These are phyloP conservation scores for Citeromyces hawaiiensis DNA, from an alignment of 1,139 yeast genomes.

Conservation along the genomic window DNA sequence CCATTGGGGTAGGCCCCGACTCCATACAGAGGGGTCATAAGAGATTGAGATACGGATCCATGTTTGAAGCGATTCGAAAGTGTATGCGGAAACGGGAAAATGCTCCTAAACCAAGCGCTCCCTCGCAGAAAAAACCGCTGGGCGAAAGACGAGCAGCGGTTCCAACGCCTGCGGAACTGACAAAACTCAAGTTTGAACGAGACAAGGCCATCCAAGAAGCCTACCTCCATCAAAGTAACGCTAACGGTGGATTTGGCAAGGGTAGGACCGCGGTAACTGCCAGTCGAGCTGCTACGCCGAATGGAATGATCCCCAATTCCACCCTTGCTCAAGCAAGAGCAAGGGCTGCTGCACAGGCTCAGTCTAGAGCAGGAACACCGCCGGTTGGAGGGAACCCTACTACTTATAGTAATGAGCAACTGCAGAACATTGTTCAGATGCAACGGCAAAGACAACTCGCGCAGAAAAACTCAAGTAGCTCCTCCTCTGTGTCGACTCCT, in stretches of 20 bases:
- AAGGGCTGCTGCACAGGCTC: neutral
- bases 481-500: conserved; percentile 5
- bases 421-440: conserved; percentile 36
- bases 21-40: conserved; percentile 82
- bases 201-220: conserved; percentile 77
- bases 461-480: conserved; percentile 14
- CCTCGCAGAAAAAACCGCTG: conserved; percentile 21
- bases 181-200: conserved; percentile 69
- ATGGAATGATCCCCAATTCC: conserved; percentile 1
- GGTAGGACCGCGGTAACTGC: neutral
- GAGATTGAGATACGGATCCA: conserved; percentile 85
- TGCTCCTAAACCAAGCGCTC: conserved; percentile 37
- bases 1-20: conserved; percentile 83
- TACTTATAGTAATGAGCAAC: conserved; percentile 34
- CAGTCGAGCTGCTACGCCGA: neutral
- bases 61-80: conserved; percentile 92
- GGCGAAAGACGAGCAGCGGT: conserved; percentile 26
- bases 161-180: conserved; percentile 77
- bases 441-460: conserved; percentile 37
- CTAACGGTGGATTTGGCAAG: conserved; percentile 3
- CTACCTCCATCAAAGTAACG: conserved; percentile 24
- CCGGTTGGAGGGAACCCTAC: conserved; percentile 1
- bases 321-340: conserved; percentile 1
- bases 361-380: neutral
- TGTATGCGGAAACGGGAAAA: conserved; percentile 80